Evolutionary conservation across 75 land plant genomes (phyloP), one percentile per base, ranked within the genome.

Genomic region (Selaginella tamariscina): DNA sequence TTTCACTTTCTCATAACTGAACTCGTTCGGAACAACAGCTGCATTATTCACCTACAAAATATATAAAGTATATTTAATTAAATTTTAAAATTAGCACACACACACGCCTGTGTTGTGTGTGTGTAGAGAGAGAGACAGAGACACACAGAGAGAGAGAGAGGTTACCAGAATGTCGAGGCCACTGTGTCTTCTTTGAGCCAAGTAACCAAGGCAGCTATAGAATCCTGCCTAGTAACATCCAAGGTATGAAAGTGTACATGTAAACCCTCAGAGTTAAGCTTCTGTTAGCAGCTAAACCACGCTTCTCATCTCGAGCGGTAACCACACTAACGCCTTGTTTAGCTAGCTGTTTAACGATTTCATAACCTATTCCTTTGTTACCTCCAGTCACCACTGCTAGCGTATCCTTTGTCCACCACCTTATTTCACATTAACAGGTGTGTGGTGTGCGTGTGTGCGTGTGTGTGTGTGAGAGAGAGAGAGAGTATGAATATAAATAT

Each of bases 1-100:
- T 69, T 81, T 72, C 1, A 84, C 86, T 22, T 77, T 56, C 33
- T 79, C 79, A 31, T 82, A 81, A 1, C 79, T 68, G 67, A 82
- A 81, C 30, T 74, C 80, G 11, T 82, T 8, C 1, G 76, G 55
- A 24, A 68, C 73, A 8, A 85, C 82, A 0, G 65, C 88, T 0
- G 91, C 96, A 71, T 90, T 90, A 72, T 90, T 87, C 24, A 89
- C 77, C 91, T 89, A 75, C 64, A 72, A 68, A 65, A 59, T 21
- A n/a, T 8, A 5, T 24, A n/a, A 24, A 5, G 62, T 2, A 24
- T 31, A 29, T 24, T 18, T 27, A 65, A 26, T 65, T 20, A 65
- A n/a, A n/a, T 65, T 27, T 2, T 31, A 2, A 24, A 65, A 27
- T 20, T 2, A 30, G 20, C 27, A 30, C 18, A 27, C 24, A 29